Conservation (phyloP, 345 rosid genomes). For the Viola odorata region DNA sequence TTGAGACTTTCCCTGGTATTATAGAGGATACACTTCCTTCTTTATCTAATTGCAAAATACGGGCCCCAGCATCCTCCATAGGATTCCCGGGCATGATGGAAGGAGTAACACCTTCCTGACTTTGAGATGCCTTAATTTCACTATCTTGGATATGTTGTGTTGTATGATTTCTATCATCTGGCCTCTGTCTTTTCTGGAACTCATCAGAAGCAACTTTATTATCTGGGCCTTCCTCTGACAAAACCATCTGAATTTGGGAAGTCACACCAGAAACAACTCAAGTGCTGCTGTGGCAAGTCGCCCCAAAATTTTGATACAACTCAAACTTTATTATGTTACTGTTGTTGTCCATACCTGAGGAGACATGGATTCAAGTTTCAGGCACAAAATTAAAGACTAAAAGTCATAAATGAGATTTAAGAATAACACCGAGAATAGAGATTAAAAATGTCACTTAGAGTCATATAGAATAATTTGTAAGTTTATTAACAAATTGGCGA, state of each 20-base stretch:
- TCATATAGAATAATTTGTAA: background rate
- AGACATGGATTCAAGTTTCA: background rate
- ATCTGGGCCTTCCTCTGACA: constrained; percentile 28
- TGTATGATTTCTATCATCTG: constrained; percentile 14
- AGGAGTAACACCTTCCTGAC: constrained; percentile 21
- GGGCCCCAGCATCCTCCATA: constrained; percentile 16
- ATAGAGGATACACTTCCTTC: constrained; percentile 33
- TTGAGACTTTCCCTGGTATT: constrained; percentile 26
- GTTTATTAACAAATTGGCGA: background rate
- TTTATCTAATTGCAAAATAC: constrained; percentile 23
- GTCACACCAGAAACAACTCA: constrained; percentile 20
- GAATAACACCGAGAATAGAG: too few relatives aligned
- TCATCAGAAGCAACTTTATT: constrained; percentile 33
- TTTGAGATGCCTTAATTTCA: constrained; percentile 20
- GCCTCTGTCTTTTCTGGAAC: constrained; percentile 23
- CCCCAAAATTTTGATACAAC: background rate
- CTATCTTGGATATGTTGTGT: constrained; percentile 4
- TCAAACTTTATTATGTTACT: constrained; percentile 3
- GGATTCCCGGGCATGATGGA: constrained; percentile 24
- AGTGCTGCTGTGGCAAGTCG: constrained; percentile 3
- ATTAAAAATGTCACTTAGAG: background rate
- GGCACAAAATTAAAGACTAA: too few relatives aligned
- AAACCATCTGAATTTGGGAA: constrained; percentile 32
- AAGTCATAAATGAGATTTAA: too few relatives aligned
- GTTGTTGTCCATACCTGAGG: constrained; percentile 14